phyloP scores from a whole-genome alignment of 441 rosid genomes.

The Pelargonium cotyledonis region DNA sequence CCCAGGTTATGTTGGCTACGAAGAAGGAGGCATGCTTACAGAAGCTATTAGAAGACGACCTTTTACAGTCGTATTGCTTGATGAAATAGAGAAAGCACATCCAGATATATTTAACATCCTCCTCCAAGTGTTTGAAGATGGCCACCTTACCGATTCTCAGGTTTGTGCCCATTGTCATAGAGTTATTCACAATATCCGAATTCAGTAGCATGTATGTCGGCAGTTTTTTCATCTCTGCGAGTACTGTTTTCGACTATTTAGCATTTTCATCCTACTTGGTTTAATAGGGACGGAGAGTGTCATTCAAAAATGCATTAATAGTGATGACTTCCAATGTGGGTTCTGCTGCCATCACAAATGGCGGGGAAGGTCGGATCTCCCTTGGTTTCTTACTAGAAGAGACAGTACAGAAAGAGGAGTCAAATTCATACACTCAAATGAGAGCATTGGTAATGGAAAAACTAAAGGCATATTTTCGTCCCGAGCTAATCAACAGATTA shows the following conservation, averaged over 20 bases:
- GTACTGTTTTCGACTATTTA: neutral
- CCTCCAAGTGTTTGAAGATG: constrained; percentile 72
- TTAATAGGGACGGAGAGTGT: constrained; percentile 67
- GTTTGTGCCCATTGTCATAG: constrained; percentile 27
- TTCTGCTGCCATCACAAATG: constrained; percentile 59
- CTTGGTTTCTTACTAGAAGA: constrained; percentile 58
- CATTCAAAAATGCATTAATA: constrained; percentile 63
- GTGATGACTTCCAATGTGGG: constrained; percentile 78
- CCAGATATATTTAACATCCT: constrained; percentile 74
- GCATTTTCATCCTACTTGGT: constrained; percentile 11
- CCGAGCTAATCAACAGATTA: constrained; percentile 66
- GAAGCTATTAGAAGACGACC: constrained; percentile 79
- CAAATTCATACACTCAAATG: constrained; percentile 51
- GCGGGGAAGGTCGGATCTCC: constrained; percentile 32
- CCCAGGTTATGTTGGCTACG: constrained; percentile 69
- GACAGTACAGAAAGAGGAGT: constrained; percentile 24
- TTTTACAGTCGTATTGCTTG: constrained; percentile 59
- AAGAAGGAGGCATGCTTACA: constrained; percentile 68
- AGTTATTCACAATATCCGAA: neutral
- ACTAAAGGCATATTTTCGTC: constrained; percentile 64
- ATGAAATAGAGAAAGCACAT: constrained; percentile 79
- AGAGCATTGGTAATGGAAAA: constrained; percentile 60
- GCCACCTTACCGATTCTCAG: constrained; percentile 80
- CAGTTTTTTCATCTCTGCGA: neutral
- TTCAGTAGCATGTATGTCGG: neutral